Base-by-base conservation (phyloP, 2,329 filamentous ascomycete genomes). In the Aspergillus jensenii region DNA sequence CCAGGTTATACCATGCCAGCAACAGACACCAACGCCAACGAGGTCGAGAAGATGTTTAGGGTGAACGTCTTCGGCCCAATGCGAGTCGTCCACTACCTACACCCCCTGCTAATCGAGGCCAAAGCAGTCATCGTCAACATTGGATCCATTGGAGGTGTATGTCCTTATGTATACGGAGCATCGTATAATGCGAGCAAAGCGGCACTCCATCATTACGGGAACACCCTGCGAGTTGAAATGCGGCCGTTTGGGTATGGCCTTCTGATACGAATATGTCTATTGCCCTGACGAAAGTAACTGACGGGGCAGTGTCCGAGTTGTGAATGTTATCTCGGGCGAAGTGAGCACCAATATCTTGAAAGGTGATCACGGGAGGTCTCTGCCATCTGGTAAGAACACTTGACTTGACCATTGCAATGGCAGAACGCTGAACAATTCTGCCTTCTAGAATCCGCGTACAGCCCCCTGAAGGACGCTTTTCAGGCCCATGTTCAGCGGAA, bases 61-160 rank as follows among this genome's bases (percentile, higher is more conserved):
- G 33, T 37, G 2, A 37, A 37, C 3, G 33, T 37, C 33, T 37
- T 37, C 14, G 33, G 33, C 2, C 33, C 33, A 5, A 37, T 37
- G 33, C 33, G 33, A 37, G 33, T 37, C 12, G 33, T 37, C 12
- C 33, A 37, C 14, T 37, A 37, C 11, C 9, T 37, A 1, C 33
- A 37, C 6, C 6, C 14, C 11, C 14, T 52, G 12, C 33, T 60
- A 8, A 39, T 60, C 8, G 4, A 31, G 17, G 53, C 53, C 4
- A 56, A 65, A 15, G 65, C 62, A 2, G 59, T 50, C 8, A 63
- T 71, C 21, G 61, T 71, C 14, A 70, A 68, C 37, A 66, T 68
- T 49, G 65, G 66, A 6, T 68, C 67, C 1, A 55, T 68, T n/a
- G 55, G 45, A 12, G 58, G 55, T 3, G 27, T 60, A 7, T 31